These are phyloP conservation scores for Fusarium cyanostomum DNA, from an alignment of 2,329 filamentous ascomycete species.

Conservation along the genomic window DNA sequence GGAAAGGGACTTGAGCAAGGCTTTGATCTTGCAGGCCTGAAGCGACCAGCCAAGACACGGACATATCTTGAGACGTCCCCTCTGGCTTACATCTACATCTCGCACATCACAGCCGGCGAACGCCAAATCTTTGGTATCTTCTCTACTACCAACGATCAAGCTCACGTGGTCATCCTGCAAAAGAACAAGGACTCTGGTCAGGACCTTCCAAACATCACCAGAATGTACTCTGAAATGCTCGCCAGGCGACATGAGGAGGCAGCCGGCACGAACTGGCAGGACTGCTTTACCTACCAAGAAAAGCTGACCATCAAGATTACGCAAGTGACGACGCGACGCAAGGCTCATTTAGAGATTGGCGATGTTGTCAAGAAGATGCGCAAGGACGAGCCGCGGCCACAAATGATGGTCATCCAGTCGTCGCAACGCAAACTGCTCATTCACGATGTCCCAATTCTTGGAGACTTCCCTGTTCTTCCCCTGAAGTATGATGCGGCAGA, in stretches of 20 bases:
- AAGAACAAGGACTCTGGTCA: slow-evolving; percentile 79
- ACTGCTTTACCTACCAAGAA: slow-evolving; percentile 87
- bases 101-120: slow-evolving; percentile 90
- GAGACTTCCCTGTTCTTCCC: slow-evolving; percentile 83
- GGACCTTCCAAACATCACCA: slow-evolving; percentile 89
- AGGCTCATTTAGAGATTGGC: slow-evolving; percentile 86
- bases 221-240: slow-evolving; percentile 84
- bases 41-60: slow-evolving; percentile 68
- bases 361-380: slow-evolving; percentile 91
- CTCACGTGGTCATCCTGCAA: slow-evolving; percentile 88
- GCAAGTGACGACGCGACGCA: slow-evolving; percentile 88
- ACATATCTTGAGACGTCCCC: slow-evolving; percentile 79
- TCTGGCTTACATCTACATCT: slow-evolving; percentile 88
- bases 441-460: slow-evolving; percentile 84
- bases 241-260: slow-evolving; percentile 71
- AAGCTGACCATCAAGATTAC: slow-evolving; percentile 85
- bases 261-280: slow-evolving; percentile 77
- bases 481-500: slow-evolving; percentile 86
- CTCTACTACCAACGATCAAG: slow-evolving; percentile 81
- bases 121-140: slow-evolving; percentile 94
- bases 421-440: slow-evolving; percentile 82
- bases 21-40: slow-evolving; percentile 84
- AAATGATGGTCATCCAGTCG: slow-evolving; percentile 90
- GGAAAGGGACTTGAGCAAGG: slow-evolving; percentile 93
- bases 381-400: slow-evolving; percentile 81